Evolutionary conservation across 805 yeast species (phyloP), one percentile per base, ranked within the genome.

Genomic region (Candida silvatica): DNA sequence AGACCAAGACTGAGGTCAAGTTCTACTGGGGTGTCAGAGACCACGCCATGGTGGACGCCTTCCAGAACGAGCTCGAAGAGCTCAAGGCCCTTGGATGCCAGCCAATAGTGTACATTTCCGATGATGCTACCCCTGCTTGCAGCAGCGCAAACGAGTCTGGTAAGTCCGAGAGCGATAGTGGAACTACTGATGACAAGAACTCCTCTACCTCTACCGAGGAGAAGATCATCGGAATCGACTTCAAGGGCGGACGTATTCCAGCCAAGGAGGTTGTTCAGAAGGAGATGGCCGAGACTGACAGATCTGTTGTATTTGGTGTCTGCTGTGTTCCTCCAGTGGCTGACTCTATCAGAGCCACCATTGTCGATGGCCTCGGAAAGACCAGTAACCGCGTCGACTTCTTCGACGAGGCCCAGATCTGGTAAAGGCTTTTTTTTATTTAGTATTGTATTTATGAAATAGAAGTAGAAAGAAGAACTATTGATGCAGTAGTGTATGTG

Each of bases 11-110:
- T 17, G 49, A 53, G 27, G 54, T 66, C 20, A 67, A 70, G 37
- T 62, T 83, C 36, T 56, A 70, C 25, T 85, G 95, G 94, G 66
- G 70, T 6, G 62, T 81, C 7, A 62, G 78, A 37, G 72, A 75
- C 25, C 59, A 64, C 39, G 57, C 58, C 27, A 67, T 77, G 6
- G 49, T 82, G 17, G 50, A 58, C 29, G 70, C 77, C 75, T 70
- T 71, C 38, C 50, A 54, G 23, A 64, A 64, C 9, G 79, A 74
- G 41, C 59, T 41, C 41, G 41, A 41, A 20, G 48, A 54, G 19
- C 56, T 68, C 20, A 53, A 54, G 31, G 47, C 47, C 28, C 49
- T 66, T 3, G 47, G 36, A 4, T 49, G 64, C 29, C 56, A 62
- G 36, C 58, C 70, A 9, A 44, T 62, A 5, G 52, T 71, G 11